Evolutionary conservation across 108 stramenopile genomes (phyloP), one percentile per base, ranked within the genome.

Genomic region (Cyclotella sp.): DNA sequence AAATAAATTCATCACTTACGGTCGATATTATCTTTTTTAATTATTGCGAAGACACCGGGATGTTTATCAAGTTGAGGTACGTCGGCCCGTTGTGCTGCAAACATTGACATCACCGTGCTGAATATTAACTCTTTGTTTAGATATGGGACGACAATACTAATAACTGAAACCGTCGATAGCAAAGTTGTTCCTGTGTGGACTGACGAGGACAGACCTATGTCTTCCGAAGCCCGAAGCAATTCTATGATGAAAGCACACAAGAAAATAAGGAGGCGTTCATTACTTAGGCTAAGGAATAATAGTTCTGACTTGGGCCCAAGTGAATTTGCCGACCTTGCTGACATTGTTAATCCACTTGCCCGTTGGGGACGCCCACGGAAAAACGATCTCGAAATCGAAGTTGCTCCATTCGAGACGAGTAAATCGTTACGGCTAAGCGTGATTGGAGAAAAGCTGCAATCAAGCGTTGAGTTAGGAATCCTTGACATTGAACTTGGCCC

Each of bases 381-480:
- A 57, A 86, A 93, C 47, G 93, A 93, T 76, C 54, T 93, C 43
- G 72, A 82, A 15, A 57, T 97, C 15, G 78, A 81, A 46, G 87
- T 97, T 9, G 92, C 91, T 42, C 90, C 90, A 42, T 91, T 93
- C 45, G 87, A 93, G 76, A 97, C 93, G 47, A 92, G 89, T 57
- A 91, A 91, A 24, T 85, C 88, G 3, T 70, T 95, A 54, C 81
- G 85, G 27, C 81, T 95, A 11, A 83, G 90, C 18, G 90, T 95
- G n/a, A 73, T 95, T 49, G 92, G 91, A 41, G 90, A 93, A 67
- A 34, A 78, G 40, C 41, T 89, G 54, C 89, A 88, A 45, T 72
- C 72, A 16, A 91, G 90, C 52, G 73, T 87, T 12, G 92, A 91
- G 69, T 76, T 97, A 21, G 93, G 93, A 4, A 83, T 94, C 51